A percentile compares a stretch with the other conserved stretches of the same genome.
Conservation (phyloP, 2,329 filamentous ascomycete genomes). For the Neopestalotiopsis sp. region DNA sequence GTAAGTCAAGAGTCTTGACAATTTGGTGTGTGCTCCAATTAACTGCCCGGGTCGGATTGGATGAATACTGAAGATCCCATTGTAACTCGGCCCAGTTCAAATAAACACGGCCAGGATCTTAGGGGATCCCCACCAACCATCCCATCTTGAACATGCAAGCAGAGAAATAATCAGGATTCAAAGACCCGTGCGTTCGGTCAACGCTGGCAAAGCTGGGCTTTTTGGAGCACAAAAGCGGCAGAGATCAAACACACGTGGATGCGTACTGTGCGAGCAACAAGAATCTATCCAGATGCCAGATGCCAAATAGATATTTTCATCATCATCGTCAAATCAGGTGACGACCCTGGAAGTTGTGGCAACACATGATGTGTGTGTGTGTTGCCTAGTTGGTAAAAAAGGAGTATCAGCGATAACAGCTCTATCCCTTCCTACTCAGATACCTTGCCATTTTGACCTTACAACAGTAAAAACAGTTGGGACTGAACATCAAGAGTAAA, state of each 20-base stretch:
- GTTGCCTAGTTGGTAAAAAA: no score
- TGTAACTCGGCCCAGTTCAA: conserved; percentile 2
- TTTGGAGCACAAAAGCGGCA: neutral
- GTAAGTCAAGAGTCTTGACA: neutral
- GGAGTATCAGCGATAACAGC: no score
- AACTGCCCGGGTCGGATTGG: conserved; percentile 1
- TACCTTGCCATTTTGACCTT: no score
- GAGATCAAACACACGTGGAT: neutral
- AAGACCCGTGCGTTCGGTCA: neutral
- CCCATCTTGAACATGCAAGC: neutral
- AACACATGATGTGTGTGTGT: no score
- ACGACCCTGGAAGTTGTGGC: no score
- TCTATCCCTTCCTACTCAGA: no score
- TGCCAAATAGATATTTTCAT: no score
- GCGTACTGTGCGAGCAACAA: neutral
- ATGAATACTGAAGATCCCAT: neutral
- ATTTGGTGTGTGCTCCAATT: neutral
- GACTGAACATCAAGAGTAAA: neutral
- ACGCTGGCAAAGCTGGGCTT: neutral
- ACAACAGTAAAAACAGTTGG: neutral
- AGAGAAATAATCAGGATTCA: neutral
- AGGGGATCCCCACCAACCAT: conserved; percentile 1
- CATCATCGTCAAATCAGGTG: no score
- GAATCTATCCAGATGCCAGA: no score
- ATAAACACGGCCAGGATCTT: conserved; percentile 1